Conservation (phyloP, 257 asterid species). For the Ilex aquifolium region DNA sequence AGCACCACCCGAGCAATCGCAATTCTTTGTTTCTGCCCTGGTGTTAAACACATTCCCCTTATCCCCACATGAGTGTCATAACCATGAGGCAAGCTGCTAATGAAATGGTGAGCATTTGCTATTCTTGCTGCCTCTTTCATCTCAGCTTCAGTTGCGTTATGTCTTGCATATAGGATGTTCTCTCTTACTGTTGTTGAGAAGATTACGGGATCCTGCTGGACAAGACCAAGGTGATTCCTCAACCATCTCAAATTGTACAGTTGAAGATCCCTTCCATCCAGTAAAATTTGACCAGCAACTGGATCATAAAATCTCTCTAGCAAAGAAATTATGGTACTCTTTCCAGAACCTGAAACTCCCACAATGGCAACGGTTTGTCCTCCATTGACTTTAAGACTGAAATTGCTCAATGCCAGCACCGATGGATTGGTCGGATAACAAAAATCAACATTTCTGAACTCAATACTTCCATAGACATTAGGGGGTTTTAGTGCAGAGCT, state of each 20-base stretch:
- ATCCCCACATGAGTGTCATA: conserved; percentile 97
- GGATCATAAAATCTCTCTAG: conserved; percentile 92
- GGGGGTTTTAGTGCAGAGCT: background rate
- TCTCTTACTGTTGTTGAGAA: conserved; percentile 93
- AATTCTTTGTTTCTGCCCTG: conserved; percentile 95
- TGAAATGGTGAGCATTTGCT: conserved; percentile 98
- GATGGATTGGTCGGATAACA: background rate
- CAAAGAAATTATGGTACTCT: conserved; percentile 92
- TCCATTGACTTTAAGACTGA: background rate
- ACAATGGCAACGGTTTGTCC: conserved; percentile 74
- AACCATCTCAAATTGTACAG: conserved; percentile 92
- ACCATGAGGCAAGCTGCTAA: conserved; percentile 99
- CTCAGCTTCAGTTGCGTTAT: conserved; percentile 99
- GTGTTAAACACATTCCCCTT: conserved; percentile 98
- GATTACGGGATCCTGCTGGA: conserved; percentile 96
- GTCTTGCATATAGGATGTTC: conserved; percentile 93
- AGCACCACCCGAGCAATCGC: conserved; percentile 90
- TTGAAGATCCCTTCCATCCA: conserved; percentile 90
- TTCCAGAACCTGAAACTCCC: conserved; percentile 98
- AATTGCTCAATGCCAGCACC: background rate
- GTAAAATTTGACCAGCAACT: conserved; percentile 81
- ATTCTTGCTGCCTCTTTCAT: conserved; percentile 99
- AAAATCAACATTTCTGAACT: conserved; percentile 1
- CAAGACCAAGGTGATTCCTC: conserved; percentile 95
- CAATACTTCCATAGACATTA: background rate